Evolutionary conservation across 768 basidiomycete species (phyloP).

Genomic region (Lentinula raphanica): DNA sequence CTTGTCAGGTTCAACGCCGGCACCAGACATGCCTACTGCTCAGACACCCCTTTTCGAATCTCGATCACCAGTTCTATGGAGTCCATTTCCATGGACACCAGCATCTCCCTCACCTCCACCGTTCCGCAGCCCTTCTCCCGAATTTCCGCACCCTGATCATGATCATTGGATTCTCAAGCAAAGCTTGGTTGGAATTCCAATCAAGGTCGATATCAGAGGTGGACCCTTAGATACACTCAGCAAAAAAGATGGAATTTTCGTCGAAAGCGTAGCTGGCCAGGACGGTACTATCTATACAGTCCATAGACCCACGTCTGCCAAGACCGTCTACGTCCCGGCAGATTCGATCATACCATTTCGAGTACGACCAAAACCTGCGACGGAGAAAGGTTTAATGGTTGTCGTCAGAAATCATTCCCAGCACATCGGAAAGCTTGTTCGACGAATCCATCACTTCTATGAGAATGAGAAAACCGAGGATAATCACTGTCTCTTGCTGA

Average conservation of each 20-base stretch:
- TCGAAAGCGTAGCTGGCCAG: background rate
- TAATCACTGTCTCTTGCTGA: background rate
- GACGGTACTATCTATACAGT: background rate
- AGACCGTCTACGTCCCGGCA: background rate
- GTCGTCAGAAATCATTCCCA: background rate
- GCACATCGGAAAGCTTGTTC: background rate
- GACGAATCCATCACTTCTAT: background rate
- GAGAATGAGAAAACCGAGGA: background rate
- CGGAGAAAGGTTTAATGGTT: constrained; percentile 1
- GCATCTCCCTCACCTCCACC: background rate
- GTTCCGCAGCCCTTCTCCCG: background rate
- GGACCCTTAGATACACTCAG: background rate
- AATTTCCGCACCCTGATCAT: too few species aligned
- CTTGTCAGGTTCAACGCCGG: background rate
- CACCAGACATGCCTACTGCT: too few species aligned
- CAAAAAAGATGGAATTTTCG: background rate
- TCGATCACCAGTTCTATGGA: background rate
- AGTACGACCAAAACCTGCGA: background rate
- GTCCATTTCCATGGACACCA: background rate
- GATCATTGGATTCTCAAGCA: background rate
- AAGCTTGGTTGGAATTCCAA: background rate
- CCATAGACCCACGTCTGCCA: background rate
- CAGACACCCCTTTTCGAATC: too few species aligned
- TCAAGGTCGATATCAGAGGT: background rate
- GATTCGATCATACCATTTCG: background rate